Conservation (phyloP, 495 filamentous ascomycete genomes). For the Penicillium lagena region DNA sequence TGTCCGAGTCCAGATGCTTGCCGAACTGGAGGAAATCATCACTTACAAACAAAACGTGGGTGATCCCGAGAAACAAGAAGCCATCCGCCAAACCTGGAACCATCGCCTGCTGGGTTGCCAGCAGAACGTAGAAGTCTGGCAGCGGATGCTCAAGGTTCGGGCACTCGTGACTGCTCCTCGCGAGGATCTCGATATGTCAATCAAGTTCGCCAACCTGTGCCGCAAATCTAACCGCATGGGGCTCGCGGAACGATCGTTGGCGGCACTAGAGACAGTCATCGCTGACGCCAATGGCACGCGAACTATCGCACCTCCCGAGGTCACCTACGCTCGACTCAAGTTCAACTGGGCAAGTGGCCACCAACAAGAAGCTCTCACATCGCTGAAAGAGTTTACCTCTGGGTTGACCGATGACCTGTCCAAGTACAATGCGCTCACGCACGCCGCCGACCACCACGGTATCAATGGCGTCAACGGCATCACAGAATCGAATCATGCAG, state of each 20-base stretch:
- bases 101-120: constrained; percentile 91
- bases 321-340: constrained; percentile 89
- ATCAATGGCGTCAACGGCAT: constrained; percentile 57
- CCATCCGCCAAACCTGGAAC: constrained; percentile 91
- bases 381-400: constrained; percentile 74
- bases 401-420: constrained; percentile 71
- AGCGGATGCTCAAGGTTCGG: constrained; percentile 92
- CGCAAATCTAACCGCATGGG: constrained; percentile 92
- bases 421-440: constrained; percentile 47
- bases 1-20: constrained; percentile 96
- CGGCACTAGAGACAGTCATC: constrained; percentile 62
- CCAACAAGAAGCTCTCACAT: constrained; percentile 65
- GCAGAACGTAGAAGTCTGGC: constrained; percentile 97
- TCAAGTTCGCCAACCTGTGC: constrained; percentile 97
- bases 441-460: constrained; percentile 32
- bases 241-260: constrained; percentile 93
- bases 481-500: constrained; percentile 36
- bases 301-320: constrained; percentile 59
- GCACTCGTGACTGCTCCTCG: constrained; percentile 82
- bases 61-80: constrained; percentile 76
- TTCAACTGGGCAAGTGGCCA: constrained; percentile 82
- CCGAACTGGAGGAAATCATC: constrained; percentile 96
- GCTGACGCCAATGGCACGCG: constrained; percentile 48
- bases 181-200: constrained; percentile 97
- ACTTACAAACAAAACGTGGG: constrained; percentile 84